Conservation (phyloP, 2,329 filamentous ascomycete species). For the Diaporthe sp. region DNA sequence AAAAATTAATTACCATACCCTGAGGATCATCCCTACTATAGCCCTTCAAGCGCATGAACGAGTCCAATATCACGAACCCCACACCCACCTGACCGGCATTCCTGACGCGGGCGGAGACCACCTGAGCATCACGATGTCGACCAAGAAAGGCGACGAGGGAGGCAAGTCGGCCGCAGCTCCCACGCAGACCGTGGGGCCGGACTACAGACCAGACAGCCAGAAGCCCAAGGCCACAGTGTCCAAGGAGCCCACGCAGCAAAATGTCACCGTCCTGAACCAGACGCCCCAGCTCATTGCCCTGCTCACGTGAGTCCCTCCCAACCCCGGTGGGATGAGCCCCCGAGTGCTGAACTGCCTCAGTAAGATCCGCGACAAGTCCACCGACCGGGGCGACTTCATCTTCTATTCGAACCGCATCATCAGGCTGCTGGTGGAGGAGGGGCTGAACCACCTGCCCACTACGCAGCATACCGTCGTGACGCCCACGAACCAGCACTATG, state of each 20-base stretch:
- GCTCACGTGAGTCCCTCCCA: conserved; percentile 82
- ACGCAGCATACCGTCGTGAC: conserved; percentile 91
- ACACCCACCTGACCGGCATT: conserved; percentile 26
- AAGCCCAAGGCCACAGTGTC: conserved; percentile 93
- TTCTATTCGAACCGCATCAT: conserved; percentile 99
- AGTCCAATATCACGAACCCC: conserved; percentile 37
- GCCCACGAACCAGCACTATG: conserved; percentile 88
- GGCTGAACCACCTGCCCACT: conserved; percentile 94
- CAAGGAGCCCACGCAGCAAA: conserved; percentile 82
- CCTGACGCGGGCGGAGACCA: background rate
- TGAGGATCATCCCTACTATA: conserved; percentile 32
- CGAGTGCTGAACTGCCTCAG: conserved; percentile 61
- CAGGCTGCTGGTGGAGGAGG: conserved; percentile 95
- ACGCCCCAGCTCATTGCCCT: conserved; percentile 97
- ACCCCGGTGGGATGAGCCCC: background rate
- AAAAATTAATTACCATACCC: background rate
- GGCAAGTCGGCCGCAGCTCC: conserved; percentile 47
- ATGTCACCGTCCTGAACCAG: conserved; percentile 91
- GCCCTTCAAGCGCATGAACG: conserved; percentile 31
- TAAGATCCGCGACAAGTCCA: conserved; percentile 94
- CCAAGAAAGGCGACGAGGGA: conserved; percentile 32
- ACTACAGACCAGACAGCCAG: conserved; percentile 81
- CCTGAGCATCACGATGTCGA: conserved; percentile 36
- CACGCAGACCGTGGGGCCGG: conserved; percentile 81
- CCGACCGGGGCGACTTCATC: conserved; percentile 95